Base-by-base conservation (phyloP, 1,139 yeast genomes). In the Maudiozyma humilis region DNA sequence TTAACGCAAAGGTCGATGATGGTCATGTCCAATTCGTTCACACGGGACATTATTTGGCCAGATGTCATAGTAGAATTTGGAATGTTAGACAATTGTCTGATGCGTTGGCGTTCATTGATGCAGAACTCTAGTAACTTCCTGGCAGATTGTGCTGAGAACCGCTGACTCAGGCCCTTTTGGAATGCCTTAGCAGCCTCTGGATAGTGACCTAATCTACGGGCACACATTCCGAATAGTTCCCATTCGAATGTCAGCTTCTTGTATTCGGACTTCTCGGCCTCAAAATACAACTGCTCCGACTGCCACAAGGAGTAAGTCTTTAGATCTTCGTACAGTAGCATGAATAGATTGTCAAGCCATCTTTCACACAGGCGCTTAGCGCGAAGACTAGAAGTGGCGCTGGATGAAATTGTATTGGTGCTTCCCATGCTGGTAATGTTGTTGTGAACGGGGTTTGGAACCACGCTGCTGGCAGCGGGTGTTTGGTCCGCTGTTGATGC, bases 301-400 rank as follows among this genome's bases (percentile, higher is more conserved):
- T 91, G 93, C 96, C 97, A 91, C 69, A 87, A 78, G 5, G 96
- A 82, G 59, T 86, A 91, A 3, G 88, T 87, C 51, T 93, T 77
- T 56, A 91, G 74, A 60, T 93, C 97, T 56, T 89, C 97, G 60
- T 88, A 93, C 47, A 91, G 71, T 23, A 89, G 74, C 86, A 91
- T 82, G 64, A 93, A 91, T 48, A 93, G 70, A 56, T 88, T 86
- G 62, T 93, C 99, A 51, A 93, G 73, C 96, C 98, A 89, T 58
- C 97, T 77, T 66, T 93, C 98, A 67, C 98, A 91, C 46, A 93
- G 73, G 51, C 98, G 73, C 60, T 93, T 93, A 60, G 60, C 50
- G 42, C 60, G 59, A 36, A 57, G 42, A 10, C 48, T 43, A 13
- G 51, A 41, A 4, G 43, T 13, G 72, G 51, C 76, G 75, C 60